Percentiles rank a stretch among this genome's conserved stretches.
Evolutionary conservation across 345 rosid genomes (phyloP).

Genomic region (Rhizophora mangle): DNA sequence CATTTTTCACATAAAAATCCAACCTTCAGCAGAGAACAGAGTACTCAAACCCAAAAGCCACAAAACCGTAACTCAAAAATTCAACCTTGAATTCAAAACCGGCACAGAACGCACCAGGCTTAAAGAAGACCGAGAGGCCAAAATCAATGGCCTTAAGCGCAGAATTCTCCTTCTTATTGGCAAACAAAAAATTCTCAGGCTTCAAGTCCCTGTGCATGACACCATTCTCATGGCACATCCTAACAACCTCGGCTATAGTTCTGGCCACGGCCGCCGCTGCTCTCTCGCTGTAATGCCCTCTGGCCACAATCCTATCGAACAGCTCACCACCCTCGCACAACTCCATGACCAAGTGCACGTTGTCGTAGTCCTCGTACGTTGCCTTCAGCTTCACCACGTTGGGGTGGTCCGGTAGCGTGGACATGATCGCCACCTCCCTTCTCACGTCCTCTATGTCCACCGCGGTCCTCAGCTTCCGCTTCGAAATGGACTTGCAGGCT

Average conservation of each 20-base stretch:
- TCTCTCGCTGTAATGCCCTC: constrained; percentile 91
- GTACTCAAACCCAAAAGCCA: not conserved
- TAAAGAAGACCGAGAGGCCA: constrained; percentile 82
- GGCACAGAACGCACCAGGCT: constrained; percentile 58
- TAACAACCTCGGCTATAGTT: constrained; percentile 84
- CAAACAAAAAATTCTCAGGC: constrained; percentile 92
- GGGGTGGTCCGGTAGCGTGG: constrained; percentile 75
- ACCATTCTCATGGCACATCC: constrained; percentile 88
- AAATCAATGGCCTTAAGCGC: constrained; percentile 86
- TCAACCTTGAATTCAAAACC: not conserved
- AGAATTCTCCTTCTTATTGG: constrained; percentile 84
- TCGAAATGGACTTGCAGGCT: constrained; percentile 90
- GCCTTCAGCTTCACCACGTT: constrained; percentile 87
- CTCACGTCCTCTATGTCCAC: constrained; percentile 88
- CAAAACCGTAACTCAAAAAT: not conserved
- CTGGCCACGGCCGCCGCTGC: constrained; percentile 81
- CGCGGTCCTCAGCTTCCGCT: constrained; percentile 83
- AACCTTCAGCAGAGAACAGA: not conserved
- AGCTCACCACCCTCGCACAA: constrained; percentile 96
- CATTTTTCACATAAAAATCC: not conserved
- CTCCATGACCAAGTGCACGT: constrained; percentile 95
- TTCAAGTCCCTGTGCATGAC: constrained; percentile 94
- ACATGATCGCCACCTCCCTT: constrained; percentile 89
- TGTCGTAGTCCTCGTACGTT: constrained; percentile 84
- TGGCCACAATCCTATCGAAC: constrained; percentile 90